These are phyloP conservation scores for Oryza glumipatula DNA, from an alignment of 176 grass and related monocot species.

Conservation along the genomic window DNA sequence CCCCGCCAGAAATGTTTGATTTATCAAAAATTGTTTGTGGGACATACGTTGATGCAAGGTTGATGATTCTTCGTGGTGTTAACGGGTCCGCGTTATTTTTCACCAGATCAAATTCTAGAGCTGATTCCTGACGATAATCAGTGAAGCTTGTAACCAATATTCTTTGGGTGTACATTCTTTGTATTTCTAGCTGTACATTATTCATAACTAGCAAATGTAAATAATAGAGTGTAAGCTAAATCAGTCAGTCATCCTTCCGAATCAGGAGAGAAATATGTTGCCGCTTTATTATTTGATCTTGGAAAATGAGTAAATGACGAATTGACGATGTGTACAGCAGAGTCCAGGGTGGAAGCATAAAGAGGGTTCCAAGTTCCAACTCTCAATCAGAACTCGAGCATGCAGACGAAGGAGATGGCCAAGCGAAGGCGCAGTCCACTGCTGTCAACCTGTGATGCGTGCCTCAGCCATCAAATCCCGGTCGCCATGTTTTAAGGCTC, in stretches of 20 bases:
- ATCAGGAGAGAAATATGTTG: neutral
- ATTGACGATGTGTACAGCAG: too few relatives aligned
- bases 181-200: slow-evolving; percentile 47
- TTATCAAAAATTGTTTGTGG: slow-evolving; percentile 81
- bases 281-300: neutral
- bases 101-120: slow-evolving; percentile 55
- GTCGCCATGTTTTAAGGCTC: too few relatives aligned
- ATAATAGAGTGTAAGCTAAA: slow-evolving; percentile 20
- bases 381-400: too few relatives aligned
- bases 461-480: too few relatives aligned
- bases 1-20: slow-evolving; percentile 86
- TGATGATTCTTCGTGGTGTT: slow-evolving; percentile 85
- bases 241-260: neutral
- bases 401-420: too few relatives aligned
- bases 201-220: slow-evolving; percentile 35
- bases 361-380: too few relatives aligned
- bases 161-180: slow-evolving; percentile 39
- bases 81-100: slow-evolving; percentile 81
- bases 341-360: too few relatives aligned
- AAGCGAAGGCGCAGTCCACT: too few relatives aligned
- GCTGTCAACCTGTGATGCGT: too few relatives aligned
- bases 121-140: slow-evolving; percentile 37
- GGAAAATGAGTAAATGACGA: too few relatives aligned
- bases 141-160: neutral
- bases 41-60: slow-evolving; percentile 83